These are phyloP conservation scores for Naegleria lovaniensis DNA, from an alignment of 208 protist species.

Conservation along the genomic window DNA sequence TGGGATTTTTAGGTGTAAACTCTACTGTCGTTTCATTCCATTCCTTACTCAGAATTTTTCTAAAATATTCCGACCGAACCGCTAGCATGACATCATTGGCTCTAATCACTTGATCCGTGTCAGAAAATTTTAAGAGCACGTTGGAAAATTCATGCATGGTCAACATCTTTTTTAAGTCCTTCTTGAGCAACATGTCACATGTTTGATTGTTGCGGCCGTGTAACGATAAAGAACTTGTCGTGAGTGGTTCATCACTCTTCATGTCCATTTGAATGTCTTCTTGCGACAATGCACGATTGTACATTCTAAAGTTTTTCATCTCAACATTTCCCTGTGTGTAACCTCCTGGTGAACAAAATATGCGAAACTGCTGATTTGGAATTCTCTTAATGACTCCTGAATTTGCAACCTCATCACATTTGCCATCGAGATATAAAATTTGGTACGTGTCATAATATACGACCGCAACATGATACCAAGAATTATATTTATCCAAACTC, in stretches of 20 bases:
- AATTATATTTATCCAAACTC: neutral
- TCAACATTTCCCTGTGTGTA: neutral
- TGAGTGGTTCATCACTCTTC: neutral
- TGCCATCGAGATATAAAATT: neutral
- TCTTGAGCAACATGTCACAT: neutral
- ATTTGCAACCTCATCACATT: neutral
- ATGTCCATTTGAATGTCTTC: neutral
- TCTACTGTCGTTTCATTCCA: neutral
- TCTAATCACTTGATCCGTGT: neutral
- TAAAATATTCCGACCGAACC: neutral
- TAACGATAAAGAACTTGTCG: neutral
- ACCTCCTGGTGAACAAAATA: neutral
- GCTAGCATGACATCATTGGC: neutral
- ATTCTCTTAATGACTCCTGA: neutral
- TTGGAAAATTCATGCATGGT: neutral
- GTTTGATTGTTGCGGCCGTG: neutral
- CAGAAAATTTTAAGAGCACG: neutral
- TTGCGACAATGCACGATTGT: neutral
- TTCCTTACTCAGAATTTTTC: neutral
- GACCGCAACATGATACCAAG: neutral
- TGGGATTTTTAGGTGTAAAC: neutral
- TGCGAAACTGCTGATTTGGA: neutral
- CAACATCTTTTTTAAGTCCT: neutral
- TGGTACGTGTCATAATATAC: neutral
- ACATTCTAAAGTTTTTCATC: neutral